phyloP scores from a whole-genome alignment of 106 monocot genomes.

The Ottelia alismoides region DNA sequence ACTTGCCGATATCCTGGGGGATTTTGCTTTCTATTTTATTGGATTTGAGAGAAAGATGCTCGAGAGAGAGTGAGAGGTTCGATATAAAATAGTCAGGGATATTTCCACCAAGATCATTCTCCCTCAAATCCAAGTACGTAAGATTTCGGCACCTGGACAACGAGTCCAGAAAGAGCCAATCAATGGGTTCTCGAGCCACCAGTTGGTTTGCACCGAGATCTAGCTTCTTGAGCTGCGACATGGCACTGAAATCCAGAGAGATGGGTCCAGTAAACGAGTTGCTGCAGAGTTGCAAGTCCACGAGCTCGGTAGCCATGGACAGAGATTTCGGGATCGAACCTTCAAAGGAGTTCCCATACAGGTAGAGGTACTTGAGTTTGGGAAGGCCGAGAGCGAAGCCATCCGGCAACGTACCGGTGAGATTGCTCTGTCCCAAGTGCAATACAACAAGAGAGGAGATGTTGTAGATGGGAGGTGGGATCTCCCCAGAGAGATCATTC shows the following conservation, averaged over 20 bases:
- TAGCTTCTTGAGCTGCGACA: neutral
- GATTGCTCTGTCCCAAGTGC: neutral
- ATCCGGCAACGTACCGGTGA: constrained; percentile 2
- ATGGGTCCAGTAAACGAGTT: no score
- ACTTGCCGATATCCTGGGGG: constrained; percentile 4
- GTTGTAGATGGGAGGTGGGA: constrained; percentile 5
- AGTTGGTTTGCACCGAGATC: neutral
- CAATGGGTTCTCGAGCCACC: neutral
- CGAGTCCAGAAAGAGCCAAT: neutral
- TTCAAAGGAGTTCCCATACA: neutral
- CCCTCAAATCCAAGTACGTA: neutral
- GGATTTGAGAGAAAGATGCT: neutral
- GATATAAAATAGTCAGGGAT: neutral
- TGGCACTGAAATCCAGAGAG: neutral
- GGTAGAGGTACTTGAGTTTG: neutral
- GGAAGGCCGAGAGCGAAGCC: neutral
- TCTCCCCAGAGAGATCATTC: neutral
- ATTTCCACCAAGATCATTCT: constrained; percentile 1
- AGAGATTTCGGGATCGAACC: constrained; percentile 3
- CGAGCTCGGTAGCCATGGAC: neutral
- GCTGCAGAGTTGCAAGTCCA: neutral
- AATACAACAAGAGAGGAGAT: neutral
- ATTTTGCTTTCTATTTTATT: constrained; percentile 1
- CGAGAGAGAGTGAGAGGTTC: neutral
- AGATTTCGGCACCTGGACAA: constrained; percentile 3